Evolutionary conservation across 305 asterid species (phyloP).

Genomic region (Rubia occidens): DNA sequence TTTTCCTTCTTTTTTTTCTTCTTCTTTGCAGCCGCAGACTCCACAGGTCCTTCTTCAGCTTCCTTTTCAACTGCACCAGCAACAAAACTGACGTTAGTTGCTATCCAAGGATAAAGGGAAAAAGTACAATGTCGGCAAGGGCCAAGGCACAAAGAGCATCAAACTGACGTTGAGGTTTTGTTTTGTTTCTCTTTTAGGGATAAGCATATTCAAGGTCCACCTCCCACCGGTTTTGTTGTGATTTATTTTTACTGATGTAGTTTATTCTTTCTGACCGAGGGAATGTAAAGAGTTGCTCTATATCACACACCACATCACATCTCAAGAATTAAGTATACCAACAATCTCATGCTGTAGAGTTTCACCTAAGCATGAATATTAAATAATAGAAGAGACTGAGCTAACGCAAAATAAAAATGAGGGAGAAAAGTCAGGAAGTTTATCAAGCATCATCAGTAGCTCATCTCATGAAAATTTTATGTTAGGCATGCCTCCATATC

Average conservation of each 20-base stretch:
- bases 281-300: too few species aligned
- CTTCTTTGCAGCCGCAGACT: constrained; percentile 79
- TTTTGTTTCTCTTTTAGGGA: too few species aligned
- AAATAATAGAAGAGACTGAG: not conserved
- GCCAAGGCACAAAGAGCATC: not conserved
- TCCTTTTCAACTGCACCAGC: constrained; percentile 38
- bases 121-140: not conserved
- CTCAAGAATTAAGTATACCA: too few species aligned
- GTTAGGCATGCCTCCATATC: not conserved
- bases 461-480: not conserved
- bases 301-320: not conserved
- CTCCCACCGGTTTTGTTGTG: too few species aligned
- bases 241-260: not conserved
- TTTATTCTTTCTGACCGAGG: not conserved
- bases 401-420: not conserved
- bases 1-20: constrained; percentile 92
- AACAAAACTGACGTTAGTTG: not conserved
- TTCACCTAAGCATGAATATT: too few species aligned
- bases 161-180: too few species aligned
- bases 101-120: not conserved
- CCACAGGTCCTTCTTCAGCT: constrained; percentile 52
- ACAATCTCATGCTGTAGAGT: too few species aligned
- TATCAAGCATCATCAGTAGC: too few species aligned
- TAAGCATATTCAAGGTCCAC: too few species aligned
- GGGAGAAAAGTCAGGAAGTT: not conserved